Evolutionary conservation across 1,284 basidiomycete genomes (phyloP).

Genomic region (Trametes sp.): DNA sequence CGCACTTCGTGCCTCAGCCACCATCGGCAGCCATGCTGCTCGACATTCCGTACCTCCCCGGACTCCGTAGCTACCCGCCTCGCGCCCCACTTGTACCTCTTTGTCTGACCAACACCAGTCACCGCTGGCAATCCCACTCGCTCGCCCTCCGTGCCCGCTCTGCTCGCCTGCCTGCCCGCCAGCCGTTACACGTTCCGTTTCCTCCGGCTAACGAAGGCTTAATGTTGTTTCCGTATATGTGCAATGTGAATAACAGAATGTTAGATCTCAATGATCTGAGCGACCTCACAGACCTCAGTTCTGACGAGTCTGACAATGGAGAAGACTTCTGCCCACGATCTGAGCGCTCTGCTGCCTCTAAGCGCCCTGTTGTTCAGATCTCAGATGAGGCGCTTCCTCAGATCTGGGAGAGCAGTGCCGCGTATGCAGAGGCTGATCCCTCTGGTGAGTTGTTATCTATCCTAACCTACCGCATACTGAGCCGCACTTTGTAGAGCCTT

Average conservation of each 20-base stretch:
- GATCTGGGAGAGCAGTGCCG: not conserved
- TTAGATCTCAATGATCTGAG: no score
- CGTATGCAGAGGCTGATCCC: not conserved
- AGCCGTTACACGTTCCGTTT: no score
- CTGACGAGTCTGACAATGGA: no score
- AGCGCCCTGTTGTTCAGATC: not conserved
- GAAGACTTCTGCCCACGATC: no score
- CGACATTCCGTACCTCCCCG: not conserved
- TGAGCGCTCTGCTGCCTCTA: no score
- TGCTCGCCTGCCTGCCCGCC: conserved; percentile 4
- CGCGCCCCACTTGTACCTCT: not conserved
- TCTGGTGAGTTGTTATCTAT: not conserved
- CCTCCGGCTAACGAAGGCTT: no score
- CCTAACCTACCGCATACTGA: no score
- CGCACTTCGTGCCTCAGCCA: not conserved
- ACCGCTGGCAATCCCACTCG: not conserved
- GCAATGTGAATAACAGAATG: no score
- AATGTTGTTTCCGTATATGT: no score
- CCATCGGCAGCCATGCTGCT: not conserved
- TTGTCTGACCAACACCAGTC: not conserved
- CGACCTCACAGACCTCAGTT: no score
- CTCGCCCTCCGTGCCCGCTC: not conserved
- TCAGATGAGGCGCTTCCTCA: not conserved
- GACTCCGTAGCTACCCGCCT: conserved; percentile 3
- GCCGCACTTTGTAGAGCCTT: no score